Evolutionary conservation across 73 alveolate genomes (phyloP), one percentile per base, ranked within the genome.

Genomic region (Tetrahymena thermophila): DNA sequence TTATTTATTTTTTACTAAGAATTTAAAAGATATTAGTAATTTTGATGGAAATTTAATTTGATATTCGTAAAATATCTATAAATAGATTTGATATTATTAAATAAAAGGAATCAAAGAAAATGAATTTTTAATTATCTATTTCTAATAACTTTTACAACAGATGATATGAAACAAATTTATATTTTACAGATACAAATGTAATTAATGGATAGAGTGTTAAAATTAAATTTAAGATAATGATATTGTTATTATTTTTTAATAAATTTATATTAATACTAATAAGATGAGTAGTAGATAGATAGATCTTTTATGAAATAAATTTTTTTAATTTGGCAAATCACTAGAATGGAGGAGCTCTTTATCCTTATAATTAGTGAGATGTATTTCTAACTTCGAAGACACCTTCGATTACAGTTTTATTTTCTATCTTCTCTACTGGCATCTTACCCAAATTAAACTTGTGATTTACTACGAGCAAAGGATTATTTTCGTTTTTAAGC

Each of bases 371-470:
- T 89, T 95, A 84, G 94, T 85, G 89, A 17, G 93, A 23, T 43
- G 97, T 95, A 93, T 94, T 95, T 57, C 97, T 95, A 35, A 95
- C 97, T 35, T 95, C 94, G 84, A 95, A 43, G 28, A 85, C 97
- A 28, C 99, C 99, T 96, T 99, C 99, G 50, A 98, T 98, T 14
- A 97, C 97, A 84, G 99, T 94, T 97, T 96, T 98, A 84, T 94
- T 95, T 42, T 98, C 98, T 97, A 96, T 97, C 96, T 95, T 97
- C 96, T 95, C 98, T 96, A 98, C 99, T 94, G 98, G 98, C 85
- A 98, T 98, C 95, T 98, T 98, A 96, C 98, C 99, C 96, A 98
- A 97, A 97, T 98, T 98, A 40, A 98, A 98, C 98, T 98, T 98
- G 98, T 97, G 98, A 96, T 99, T 98, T 37, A 98, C 98, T 43